phyloP scores from a whole-genome alignment of 768 basidiomycete species.

The Clitopilus passeckerianus region DNA sequence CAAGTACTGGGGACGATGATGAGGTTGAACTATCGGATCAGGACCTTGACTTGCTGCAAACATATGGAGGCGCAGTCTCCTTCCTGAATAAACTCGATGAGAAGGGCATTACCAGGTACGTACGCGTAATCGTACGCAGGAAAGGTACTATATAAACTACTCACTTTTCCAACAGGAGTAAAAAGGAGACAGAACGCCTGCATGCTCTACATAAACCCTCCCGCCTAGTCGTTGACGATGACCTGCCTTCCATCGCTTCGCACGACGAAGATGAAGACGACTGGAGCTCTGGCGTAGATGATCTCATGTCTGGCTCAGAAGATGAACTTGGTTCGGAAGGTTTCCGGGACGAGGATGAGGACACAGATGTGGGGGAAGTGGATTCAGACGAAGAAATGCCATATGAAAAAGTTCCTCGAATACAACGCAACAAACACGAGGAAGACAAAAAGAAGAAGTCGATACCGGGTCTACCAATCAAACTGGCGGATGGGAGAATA shows the following conservation, averaged over 20 bases:
- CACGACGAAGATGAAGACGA: constrained; percentile 53
- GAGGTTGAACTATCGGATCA: constrained; percentile 62
- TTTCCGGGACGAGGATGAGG: constrained; percentile 21
- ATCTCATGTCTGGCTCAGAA: constrained; percentile 17
- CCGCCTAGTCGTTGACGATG: constrained; percentile 36
- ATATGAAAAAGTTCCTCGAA: constrained; percentile 64
- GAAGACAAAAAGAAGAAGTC: constrained; percentile 37
- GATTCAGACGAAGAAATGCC: constrained; percentile 71
- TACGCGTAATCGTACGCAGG: constrained; percentile 3
- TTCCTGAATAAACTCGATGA: constrained; percentile 75
- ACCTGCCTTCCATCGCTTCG: constrained; percentile 67
- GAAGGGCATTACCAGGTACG: constrained; percentile 77
- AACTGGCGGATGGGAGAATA: constrained; percentile 76
- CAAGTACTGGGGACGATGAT: constrained; percentile 31
- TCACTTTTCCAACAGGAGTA: constrained; percentile 65
- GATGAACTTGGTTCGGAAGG: constrained; percentile 20
- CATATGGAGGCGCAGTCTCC: constrained; percentile 54
- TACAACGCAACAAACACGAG: constrained; percentile 39
- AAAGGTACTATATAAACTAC: too few species aligned
- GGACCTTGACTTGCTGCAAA: constrained; percentile 60
- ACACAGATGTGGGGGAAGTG: constrained; percentile 14
- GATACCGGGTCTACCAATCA: constrained; percentile 76
- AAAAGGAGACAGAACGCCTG: constrained; percentile 73
- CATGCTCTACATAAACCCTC: constrained; percentile 61
- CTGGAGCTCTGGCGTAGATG: constrained; percentile 42